A percentile compares a stretch with the other conserved stretches of the same genome.
These are phyloP conservation scores for Hypoxylon sp. DNA, from an alignment of 2,329 filamentous ascomycete species.

Conservation along the genomic window DNA sequence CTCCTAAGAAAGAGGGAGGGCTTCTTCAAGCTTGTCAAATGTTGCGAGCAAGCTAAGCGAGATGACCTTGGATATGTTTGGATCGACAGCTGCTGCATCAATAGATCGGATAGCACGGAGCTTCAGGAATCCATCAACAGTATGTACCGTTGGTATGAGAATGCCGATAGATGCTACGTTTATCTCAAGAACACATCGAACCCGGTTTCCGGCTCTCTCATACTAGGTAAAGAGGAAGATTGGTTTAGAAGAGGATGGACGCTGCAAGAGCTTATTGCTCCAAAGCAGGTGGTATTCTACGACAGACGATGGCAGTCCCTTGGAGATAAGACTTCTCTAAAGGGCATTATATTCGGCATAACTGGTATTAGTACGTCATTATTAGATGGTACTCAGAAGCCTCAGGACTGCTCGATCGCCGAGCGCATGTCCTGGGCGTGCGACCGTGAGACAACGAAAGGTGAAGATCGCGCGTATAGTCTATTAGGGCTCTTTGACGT, in stretches of 20 bases:
- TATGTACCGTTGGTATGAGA: conserved; percentile 25
- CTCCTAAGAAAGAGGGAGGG: neutral
- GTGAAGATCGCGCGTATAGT: conserved; percentile 16
- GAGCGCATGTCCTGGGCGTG: conserved; percentile 24
- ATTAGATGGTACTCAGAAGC: neutral
- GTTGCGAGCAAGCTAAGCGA: conserved; percentile 11
- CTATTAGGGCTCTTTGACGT: conserved; percentile 25
- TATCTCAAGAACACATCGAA: conserved; percentile 15
- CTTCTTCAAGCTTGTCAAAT: conserved; percentile 1
- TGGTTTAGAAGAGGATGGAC: conserved; percentile 27
- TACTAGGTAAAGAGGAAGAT: neutral
- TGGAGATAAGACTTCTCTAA: neutral
- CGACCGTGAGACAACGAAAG: conserved; percentile 14
- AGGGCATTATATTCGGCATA: neutral
- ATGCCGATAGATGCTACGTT: conserved; percentile 15
- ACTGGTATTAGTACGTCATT: neutral
- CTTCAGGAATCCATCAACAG: conserved; percentile 27
- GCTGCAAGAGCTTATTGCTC: conserved; percentile 21
- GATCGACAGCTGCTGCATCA: conserved; percentile 23
- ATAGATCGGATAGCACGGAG: conserved; percentile 14
- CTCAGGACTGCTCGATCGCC: neutral
- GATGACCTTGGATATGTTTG: conserved; percentile 15
- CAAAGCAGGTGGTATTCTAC: conserved; percentile 5
- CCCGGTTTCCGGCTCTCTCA: neutral
- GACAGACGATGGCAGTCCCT: neutral